A percentile compares a stretch with the other conserved stretches of the same genome.
phyloP scores from a whole-genome alignment of 139 green algal species.

The Picochlorum sp. region DNA sequence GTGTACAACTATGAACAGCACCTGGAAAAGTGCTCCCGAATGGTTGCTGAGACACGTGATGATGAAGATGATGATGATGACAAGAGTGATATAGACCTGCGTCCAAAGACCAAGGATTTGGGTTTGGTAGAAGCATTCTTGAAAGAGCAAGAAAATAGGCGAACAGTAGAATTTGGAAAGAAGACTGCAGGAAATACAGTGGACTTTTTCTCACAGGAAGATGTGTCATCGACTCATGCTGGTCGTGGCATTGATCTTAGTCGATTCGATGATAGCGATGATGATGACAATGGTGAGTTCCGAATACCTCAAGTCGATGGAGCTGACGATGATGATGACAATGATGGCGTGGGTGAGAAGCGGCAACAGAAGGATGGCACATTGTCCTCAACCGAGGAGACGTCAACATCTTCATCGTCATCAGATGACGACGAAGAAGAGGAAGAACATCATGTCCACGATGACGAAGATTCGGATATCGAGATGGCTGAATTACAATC shows the following conservation, averaged over 20 bases:
- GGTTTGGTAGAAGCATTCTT: too few species aligned
- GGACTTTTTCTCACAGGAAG: constrained; percentile 6
- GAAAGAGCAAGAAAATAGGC: too few species aligned
- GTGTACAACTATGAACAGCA: neutral
- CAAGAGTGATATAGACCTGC: too few species aligned
- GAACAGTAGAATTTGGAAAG: too few species aligned
- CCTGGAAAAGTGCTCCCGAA: neutral
- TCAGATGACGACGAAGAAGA: neutral
- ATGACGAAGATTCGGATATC: neutral
- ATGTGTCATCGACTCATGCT: neutral
- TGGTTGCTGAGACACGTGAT: too few species aligned
- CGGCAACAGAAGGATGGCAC: too few species aligned
- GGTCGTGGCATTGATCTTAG: constrained; percentile 2
- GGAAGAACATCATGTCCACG: neutral
- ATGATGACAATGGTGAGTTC: neutral
- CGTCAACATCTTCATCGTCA: too few species aligned
- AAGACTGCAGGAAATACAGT: neutral
- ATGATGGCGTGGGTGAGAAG: neutral
- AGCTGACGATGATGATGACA: constrained; percentile 9
- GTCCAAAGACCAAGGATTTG: too few species aligned
- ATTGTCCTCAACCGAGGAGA: too few species aligned
- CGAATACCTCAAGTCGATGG: constrained; percentile 29
- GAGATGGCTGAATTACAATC: neutral
- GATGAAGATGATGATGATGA: too few species aligned
- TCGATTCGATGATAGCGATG: constrained; percentile 23